Conservation (phyloP, 768 basidiomycete genomes). For the Dentipellis fragilis region DNA sequence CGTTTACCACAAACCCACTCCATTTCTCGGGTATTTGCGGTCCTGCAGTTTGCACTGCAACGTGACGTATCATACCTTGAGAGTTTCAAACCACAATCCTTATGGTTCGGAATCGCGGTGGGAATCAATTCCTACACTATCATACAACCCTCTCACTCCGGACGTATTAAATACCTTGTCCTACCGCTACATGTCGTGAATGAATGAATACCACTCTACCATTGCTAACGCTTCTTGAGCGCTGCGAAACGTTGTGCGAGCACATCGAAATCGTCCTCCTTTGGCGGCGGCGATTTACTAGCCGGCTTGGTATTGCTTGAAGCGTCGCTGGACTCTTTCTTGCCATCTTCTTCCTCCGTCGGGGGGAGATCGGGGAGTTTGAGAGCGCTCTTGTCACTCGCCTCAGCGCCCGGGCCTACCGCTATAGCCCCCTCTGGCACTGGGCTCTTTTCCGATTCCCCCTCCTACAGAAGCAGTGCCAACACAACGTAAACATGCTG, state of each 20-base stretch:
- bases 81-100: no score
- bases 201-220: background rate
- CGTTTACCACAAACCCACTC: no score
- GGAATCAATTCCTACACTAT: no score
- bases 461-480: background rate
- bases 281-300: constrained; percentile 20
- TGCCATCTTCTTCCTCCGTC: constrained; percentile 33
- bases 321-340: constrained; percentile 16
- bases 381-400: constrained; percentile 22
- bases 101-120: no score
- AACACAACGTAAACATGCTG: background rate
- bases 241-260: constrained; percentile 76
- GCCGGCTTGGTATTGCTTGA: constrained; percentile 16
- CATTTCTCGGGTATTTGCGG: no score
- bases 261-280: constrained; percentile 65
- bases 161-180: background rate
- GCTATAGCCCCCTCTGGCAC: background rate
- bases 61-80: no score
- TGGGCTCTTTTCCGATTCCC: background rate
- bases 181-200: background rate
- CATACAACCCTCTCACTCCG: no score
- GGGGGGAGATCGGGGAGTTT: constrained; percentile 44
- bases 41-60: no score
- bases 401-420: background rate
- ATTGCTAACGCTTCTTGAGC: constrained; percentile 64